Percentiles rank a stretch among this genome's conserved stretches.
Conservation (phyloP, 2,329 filamentous ascomycete genomes). For the Aspergillus costaricaensis region DNA sequence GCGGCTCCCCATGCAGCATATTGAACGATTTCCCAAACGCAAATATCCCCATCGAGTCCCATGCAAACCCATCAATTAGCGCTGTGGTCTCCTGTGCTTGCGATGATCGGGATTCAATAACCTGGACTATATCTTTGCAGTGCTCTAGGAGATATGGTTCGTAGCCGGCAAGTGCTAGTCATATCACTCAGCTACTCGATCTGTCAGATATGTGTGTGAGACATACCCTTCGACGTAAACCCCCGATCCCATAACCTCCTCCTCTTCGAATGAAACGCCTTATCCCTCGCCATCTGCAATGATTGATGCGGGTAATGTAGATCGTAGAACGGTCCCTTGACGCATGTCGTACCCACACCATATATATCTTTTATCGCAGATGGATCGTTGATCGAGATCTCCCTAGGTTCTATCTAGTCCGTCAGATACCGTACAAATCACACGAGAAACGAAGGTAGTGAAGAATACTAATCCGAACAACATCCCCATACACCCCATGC, state of each 20-base stretch:
- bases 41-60: conserved; percentile 14
- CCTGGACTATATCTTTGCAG: conserved; percentile 4
- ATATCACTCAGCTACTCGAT: not conserved
- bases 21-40: conserved; percentile 13
- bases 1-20: conserved; percentile 6
- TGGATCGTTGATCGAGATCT: conserved; percentile 14
- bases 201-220: too few relatives aligned
- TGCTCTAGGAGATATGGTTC: conserved; percentile 14
- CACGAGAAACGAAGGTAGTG: not conserved
- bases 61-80: conserved; percentile 5
- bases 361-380: conserved; percentile 9
- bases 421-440: not conserved
- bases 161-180: conserved; percentile 9
- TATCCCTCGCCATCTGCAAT: conserved; percentile 15
- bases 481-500: conserved; percentile 10
- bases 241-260: conserved; percentile 15
- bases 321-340: conserved; percentile 14
- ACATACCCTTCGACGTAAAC: conserved; percentile 10
- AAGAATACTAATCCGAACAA: conserved; percentile 15
- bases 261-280: conserved; percentile 9
- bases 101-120: not conserved
- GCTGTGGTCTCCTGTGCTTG: conserved; percentile 7
- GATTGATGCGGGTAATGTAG: conserved; percentile 11
- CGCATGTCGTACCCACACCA: conserved; percentile 8
- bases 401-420: conserved; percentile 3